Percentiles rank a stretch among this genome's conserved stretches.
Evolutionary conservation across 305 asterid species (phyloP).

Genomic region (Fraxinus nigra): DNA sequence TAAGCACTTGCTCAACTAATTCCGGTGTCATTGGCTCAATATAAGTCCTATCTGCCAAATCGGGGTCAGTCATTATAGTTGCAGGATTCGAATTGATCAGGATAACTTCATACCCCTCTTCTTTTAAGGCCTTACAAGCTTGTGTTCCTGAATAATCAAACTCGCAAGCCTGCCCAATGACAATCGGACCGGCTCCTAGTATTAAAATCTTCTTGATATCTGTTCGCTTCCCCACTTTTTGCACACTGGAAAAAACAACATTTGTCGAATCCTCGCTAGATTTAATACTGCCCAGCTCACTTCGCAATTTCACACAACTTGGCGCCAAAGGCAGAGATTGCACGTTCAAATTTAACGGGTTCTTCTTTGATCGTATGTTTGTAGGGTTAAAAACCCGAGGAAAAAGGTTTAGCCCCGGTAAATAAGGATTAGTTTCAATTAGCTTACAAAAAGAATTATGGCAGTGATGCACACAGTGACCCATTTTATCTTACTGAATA

Average conservation of each 20-base stretch:
- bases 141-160: slow-evolving; percentile 96
- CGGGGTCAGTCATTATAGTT: slow-evolving; percentile 96
- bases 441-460: slow-evolving; percentile 36
- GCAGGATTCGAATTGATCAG: slow-evolving; percentile 93
- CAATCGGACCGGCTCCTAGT: slow-evolving; percentile 97
- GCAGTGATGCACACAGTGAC: slow-evolving; percentile 41
- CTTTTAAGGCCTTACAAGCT: slow-evolving; percentile 95
- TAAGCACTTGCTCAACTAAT: slow-evolving; percentile 83
- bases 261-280: slow-evolving; percentile 20
- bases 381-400: slow-evolving; percentile 28
- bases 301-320: slow-evolving; percentile 35
- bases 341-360: slow-evolving; percentile 18
- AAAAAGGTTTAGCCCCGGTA: slow-evolving; percentile 35
- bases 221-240: slow-evolving; percentile 58
- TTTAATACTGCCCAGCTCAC: slow-evolving; percentile 31
- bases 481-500: slow-evolving; percentile 29
- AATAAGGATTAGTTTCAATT: slow-evolving; percentile 33
- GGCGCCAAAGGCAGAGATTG: slow-evolving; percentile 37
- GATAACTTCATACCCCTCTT: slow-evolving; percentile 91
- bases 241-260: slow-evolving; percentile 28
- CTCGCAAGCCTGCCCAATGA: slow-evolving; percentile 96
- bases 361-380: slow-evolving; percentile 19
- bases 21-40: slow-evolving; percentile 97
- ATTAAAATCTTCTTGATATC: slow-evolving; percentile 91
- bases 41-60: slow-evolving; percentile 84